Conservation (phyloP, 495 filamentous ascomycete species). For the Penicillium pancosmium region DNA sequence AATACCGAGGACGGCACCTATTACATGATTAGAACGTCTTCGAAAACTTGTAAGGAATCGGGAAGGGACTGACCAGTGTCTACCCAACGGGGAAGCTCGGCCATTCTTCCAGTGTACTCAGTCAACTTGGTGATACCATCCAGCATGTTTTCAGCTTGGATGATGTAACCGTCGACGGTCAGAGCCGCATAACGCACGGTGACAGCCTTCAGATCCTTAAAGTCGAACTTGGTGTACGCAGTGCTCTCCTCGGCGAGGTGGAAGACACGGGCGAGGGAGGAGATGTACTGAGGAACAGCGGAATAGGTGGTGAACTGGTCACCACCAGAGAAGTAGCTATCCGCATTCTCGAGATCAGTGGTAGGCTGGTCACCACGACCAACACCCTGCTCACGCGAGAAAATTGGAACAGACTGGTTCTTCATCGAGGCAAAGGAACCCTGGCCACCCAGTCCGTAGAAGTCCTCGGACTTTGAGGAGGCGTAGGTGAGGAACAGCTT, state of each 20-base stretch:
- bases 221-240: slow-evolving; percentile 29
- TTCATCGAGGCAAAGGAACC: slow-evolving; percentile 34
- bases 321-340: slow-evolving; percentile 30
- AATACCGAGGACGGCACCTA: slow-evolving; percentile 24
- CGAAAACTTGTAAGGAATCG: neutral
- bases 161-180: slow-evolving; percentile 23
- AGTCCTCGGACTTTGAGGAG: slow-evolving; percentile 27
- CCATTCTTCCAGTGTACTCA: slow-evolving; percentile 27
- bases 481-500: slow-evolving; percentile 28
- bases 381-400: slow-evolving; percentile 32
- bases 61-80: slow-evolving; percentile 12
- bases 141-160: slow-evolving; percentile 26
- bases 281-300: slow-evolving; percentile 29
- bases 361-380: slow-evolving; percentile 33
- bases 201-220: slow-evolving; percentile 18
- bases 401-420: slow-evolving; percentile 32
- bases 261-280: slow-evolving; percentile 23
- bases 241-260: slow-evolving; percentile 26
- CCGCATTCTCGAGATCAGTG: slow-evolving; percentile 20
- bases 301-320: slow-evolving; percentile 29
- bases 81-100: slow-evolving; percentile 24
- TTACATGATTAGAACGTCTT: neutral
- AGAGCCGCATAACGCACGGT: slow-evolving; percentile 26
- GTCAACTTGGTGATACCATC: slow-evolving; percentile 28
- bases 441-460: slow-evolving; percentile 33